Conservation (phyloP, 2,329 filamentous ascomycete genomes). For the Trichophyton equinum region DNA sequence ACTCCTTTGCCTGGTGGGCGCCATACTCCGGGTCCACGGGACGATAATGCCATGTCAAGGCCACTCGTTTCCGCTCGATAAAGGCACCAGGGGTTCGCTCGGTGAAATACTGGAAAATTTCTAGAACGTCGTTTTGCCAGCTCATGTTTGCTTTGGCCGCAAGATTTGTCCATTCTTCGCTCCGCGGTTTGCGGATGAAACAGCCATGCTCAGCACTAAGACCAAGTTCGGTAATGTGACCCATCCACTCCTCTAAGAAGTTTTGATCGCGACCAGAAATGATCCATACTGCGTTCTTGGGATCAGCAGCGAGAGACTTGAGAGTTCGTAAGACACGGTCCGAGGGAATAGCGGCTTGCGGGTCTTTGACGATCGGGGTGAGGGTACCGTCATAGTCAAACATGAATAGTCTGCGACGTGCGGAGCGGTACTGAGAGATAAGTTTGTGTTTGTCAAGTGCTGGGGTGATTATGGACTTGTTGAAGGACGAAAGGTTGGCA, state of each 20-base stretch:
- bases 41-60: conserved; percentile 94
- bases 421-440: conserved; percentile 59
- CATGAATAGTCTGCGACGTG: conserved; percentile 80
- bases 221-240: conserved; percentile 79
- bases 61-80: conserved; percentile 87
- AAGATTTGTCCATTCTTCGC: conserved; percentile 73
- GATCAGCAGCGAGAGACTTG: conserved; percentile 65
- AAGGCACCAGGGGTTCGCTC: conserved; percentile 79
- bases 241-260: conserved; percentile 81
- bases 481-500: conserved; percentile 64
- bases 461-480: conserved; percentile 64
- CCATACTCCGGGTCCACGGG: conserved; percentile 79
- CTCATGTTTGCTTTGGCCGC: conserved; percentile 79
- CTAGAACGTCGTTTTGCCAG: conserved; percentile 77
- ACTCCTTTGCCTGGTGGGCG: conserved; percentile 64
- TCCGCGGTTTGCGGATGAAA: conserved; percentile 73
- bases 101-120: conserved; percentile 77
- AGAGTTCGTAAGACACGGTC: conserved; percentile 69
- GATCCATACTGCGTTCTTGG: conserved; percentile 88
- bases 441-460: conserved; percentile 63
- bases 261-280: conserved; percentile 89
- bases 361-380: conserved; percentile 88
- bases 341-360: conserved; percentile 76
- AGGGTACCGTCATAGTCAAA: conserved; percentile 98
- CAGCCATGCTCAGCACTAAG: conserved; percentile 95